Evolutionary conservation across 768 basidiomycete genomes (phyloP), one percentile per base, ranked within the genome.

Genomic region (Mycena haematopus): DNA sequence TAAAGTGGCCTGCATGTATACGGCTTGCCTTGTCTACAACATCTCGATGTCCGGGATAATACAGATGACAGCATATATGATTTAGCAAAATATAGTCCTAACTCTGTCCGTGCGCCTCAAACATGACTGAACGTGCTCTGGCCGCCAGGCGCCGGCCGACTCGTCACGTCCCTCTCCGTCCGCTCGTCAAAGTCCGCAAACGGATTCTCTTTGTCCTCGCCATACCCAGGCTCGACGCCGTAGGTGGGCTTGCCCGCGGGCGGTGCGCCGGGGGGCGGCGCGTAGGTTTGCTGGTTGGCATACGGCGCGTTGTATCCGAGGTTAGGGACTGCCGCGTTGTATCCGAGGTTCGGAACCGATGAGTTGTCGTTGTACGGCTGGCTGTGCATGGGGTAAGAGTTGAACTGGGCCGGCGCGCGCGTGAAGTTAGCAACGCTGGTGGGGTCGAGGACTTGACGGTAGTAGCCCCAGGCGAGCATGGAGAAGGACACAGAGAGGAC

Each of bases 381-480:
- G 66, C 80, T 84, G 73, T 79, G 68, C 1, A 86, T 83, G 68
- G 78, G 75, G 33, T 68, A 79, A 46, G 69, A 73, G 47, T 72
- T 76, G 36, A 67, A 65, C 68, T 75, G 79, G 59, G 77, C 62
- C 65, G 86, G 82, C 14, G 79, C 78, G 44, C 86, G 85, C 14
- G 75, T 69, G 44, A 79, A 67, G 71, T 89, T 88, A 55, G 76
- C 82, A 40, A 80, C 73, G 65, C 84, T 84, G 3, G 82, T 73
- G 1, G 93, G 92, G 72, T 93, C 89, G 35, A 87, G 81, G 1
- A 86, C 70, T 75, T 95, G 93, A 24, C 88, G 87, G 70, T 90
- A 87, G 78, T 88, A 95, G 15, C 82, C 79, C 71, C 89, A 90
- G 2, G 87, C 84, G 67, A 91, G 68, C 51, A 81, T 65, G n/a